These are phyloP conservation scores for Petrea volubilis DNA, from an alignment of 257 asterid genomes.

Conservation along the genomic window DNA sequence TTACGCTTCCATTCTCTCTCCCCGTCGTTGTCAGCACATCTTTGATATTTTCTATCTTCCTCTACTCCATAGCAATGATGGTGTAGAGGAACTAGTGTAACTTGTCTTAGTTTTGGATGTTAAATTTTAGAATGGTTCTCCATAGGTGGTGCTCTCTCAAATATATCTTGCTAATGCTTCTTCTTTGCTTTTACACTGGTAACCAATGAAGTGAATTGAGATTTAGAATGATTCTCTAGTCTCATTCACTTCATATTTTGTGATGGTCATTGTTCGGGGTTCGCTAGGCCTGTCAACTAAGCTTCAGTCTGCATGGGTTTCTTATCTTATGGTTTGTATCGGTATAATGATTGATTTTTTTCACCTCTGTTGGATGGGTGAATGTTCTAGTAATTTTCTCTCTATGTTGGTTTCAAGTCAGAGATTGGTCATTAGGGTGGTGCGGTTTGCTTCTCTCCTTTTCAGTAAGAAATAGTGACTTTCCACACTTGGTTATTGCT, in stretches of 20 bases:
- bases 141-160: not conserved
- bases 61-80: not conserved
- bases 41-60: not conserved
- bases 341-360: not conserved
- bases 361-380: not conserved
- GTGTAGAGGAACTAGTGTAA: not conserved
- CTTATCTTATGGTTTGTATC: not conserved
- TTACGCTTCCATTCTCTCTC: not conserved
- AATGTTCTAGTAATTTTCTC: not conserved
- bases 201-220: not conserved
- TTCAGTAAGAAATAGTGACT: constrained; percentile 34
- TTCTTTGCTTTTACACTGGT: not conserved
- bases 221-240: not conserved
- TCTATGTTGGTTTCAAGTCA: not conserved
- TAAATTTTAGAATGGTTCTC: not conserved
- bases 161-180: not conserved
- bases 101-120: not conserved
- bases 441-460: constrained; percentile 35
- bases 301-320: not conserved
- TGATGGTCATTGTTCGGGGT: not conserved
- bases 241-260: not conserved
- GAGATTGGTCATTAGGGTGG: constrained; percentile 30
- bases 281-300: not conserved
- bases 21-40: not conserved
- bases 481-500: constrained; percentile 48